Evolutionary conservation across 495 filamentous ascomycete species (phyloP), one percentile per base, ranked within the genome.

Genomic region (Pyronema domesticum): DNA sequence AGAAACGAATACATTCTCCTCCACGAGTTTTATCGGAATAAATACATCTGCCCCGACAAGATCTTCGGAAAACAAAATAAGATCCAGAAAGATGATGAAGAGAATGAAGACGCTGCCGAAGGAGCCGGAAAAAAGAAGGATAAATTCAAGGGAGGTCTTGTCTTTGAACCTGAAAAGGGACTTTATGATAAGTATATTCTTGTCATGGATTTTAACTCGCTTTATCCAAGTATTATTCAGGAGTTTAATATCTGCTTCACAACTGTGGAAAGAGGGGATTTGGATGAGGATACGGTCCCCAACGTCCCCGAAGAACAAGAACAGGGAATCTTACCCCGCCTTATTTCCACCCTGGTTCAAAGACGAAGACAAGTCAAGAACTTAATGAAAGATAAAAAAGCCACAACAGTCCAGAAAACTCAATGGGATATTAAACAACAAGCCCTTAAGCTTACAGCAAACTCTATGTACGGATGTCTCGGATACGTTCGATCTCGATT

Each of bases 201-300:
- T 17, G 91, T 98, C 66, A 98, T 98, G 91, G 91, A 98, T 71
- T 98, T 96, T 73, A 98, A 98, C 76, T 94, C 87, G 68, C 73
- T 98, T 60, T 98, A 98, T 63, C 91, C 91, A 11, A 95, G 88
- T 68, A 95, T 98, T 60, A 98, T 98, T 59, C 93, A 96, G 67
- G 93, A 98, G 73, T 96, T 78, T 71, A 98, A 98, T 67, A 98
- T 98, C 62, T 98, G 91, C 72, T 98, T 98, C 69, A 98, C 91
- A 3, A 98, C 91, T 0, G 87, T 96, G 4, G 86, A 96, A 57
- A 74, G 85, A 53, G 71, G 70, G 23, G 78, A 75, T 61, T 73
- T 74, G 65, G 85, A 88, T 58, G 85, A 91, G 43, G 86, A 95
- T 46, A 79, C 75, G 53, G 80, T 85, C 6, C 82, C 82, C 1